Conservation (phyloP, 148 eudicot species). For the Tetragonia tetragonoides region DNA sequence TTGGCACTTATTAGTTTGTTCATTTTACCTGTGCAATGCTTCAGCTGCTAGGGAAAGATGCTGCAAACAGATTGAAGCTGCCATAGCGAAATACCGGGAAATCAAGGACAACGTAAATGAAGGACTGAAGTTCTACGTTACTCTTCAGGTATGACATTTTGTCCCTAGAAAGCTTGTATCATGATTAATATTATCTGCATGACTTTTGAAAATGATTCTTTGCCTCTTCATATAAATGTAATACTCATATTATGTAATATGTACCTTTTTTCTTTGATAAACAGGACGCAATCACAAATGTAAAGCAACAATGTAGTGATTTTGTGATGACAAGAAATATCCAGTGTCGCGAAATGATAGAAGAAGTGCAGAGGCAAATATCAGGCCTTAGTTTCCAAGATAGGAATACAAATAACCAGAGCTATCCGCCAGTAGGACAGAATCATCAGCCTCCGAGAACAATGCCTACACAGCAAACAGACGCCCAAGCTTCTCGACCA, state of each 20-base stretch:
- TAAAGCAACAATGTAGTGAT: slow-evolving; percentile 94
- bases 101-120: slow-evolving; percentile 91
- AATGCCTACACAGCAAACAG: slow-evolving; percentile 46
- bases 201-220: background rate
- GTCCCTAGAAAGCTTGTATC: background rate
- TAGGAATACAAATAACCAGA: slow-evolving; percentile 46
- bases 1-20: background rate
- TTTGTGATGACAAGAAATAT: slow-evolving; percentile 92
- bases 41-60: slow-evolving; percentile 81
- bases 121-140: slow-evolving; percentile 92
- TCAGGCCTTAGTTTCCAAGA: slow-evolving; percentile 89
- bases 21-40: slow-evolving; percentile 4
- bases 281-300: slow-evolving; percentile 89
- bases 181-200: background rate
- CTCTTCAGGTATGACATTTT: slow-evolving; percentile 71
- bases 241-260: background rate
- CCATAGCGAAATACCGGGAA: slow-evolving; percentile 81
- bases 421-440: slow-evolving; percentile 61
- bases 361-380: slow-evolving; percentile 78
- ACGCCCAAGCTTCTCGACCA: slow-evolving; percentile 47
- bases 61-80: slow-evolving; percentile 94
- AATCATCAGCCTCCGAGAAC: slow-evolving; percentile 54
- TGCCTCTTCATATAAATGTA: background rate
- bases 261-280: slow-evolving; percentile 8
- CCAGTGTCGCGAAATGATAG: slow-evolving; percentile 95